Evolutionary conservation across 208 protist species (phyloP).

Genomic region (Herpetomonas samuelpessoai): DNA sequence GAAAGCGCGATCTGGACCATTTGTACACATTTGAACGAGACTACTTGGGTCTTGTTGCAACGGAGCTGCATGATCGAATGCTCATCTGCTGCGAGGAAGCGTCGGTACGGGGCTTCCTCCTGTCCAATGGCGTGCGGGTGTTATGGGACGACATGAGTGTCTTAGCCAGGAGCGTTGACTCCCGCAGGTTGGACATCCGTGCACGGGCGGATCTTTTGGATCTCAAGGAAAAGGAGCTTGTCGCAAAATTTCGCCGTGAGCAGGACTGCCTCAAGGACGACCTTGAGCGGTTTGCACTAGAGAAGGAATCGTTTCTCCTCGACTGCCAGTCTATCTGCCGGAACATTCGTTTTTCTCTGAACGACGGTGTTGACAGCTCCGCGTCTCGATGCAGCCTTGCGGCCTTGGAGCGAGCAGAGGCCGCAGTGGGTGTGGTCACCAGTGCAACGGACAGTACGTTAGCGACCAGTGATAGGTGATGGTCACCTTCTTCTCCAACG

Average conservation of each 20-base stretch:
- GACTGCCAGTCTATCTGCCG: slow-evolving; percentile 16
- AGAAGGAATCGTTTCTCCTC: slow-evolving; percentile 10
- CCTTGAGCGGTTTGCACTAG: background rate
- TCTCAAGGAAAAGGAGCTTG: slow-evolving; percentile 23
- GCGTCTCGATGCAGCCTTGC: background rate
- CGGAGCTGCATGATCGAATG: slow-evolving; percentile 13
- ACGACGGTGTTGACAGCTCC: background rate
- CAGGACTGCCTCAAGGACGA: slow-evolving; percentile 11
- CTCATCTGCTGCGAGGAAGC: slow-evolving; percentile 16
- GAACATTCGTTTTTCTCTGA: background rate
- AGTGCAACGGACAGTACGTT: background rate
- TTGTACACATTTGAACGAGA: slow-evolving; percentile 13
- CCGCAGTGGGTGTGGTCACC: background rate
- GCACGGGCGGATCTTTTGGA: slow-evolving; percentile 14
- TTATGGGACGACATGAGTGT: too few species aligned
- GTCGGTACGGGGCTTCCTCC: background rate
- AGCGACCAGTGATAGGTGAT: background rate
- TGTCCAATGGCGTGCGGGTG: too few species aligned
- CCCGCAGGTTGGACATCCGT: too few species aligned
- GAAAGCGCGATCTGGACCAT: slow-evolving; percentile 12
- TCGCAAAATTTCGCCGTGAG: slow-evolving; percentile 18
- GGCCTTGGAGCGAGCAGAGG: slow-evolving; percentile 1
- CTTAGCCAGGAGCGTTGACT: too few species aligned
- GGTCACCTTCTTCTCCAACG: too few species aligned
- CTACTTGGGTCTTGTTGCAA: slow-evolving; percentile 18